Conservation (phyloP, 2,329 filamentous ascomycete species). For the Ambrosiella xylebori region DNA sequence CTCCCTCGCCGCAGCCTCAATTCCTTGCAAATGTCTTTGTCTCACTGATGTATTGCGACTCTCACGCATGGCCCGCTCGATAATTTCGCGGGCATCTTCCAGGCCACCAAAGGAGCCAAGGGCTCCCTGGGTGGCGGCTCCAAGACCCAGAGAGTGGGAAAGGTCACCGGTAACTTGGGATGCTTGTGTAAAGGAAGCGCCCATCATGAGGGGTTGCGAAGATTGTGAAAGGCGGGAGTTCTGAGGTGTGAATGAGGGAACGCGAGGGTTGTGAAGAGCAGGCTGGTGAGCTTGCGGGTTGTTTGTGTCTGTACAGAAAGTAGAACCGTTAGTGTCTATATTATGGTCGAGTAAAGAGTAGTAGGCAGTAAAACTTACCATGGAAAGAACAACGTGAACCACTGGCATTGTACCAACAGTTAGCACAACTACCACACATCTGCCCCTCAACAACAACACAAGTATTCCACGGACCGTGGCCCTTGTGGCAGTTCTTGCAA, state of each 20-base stretch:
- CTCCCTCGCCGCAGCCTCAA: slow-evolving; percentile 37
- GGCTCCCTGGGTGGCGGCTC: slow-evolving; percentile 3
- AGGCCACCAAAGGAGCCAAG: slow-evolving; percentile 19
- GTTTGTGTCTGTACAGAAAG: slow-evolving; percentile 19
- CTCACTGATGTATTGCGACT: slow-evolving; percentile 27
- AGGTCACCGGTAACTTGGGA: background rate
- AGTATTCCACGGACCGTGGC: slow-evolving; percentile 40
- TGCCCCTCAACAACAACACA: slow-evolving; percentile 43
- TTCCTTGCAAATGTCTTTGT: slow-evolving; percentile 30
- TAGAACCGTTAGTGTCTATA: slow-evolving; percentile 19
- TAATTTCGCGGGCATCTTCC: slow-evolving; percentile 22
- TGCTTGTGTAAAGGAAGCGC: background rate
- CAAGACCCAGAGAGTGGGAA: background rate
- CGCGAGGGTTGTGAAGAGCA: slow-evolving; percentile 10
- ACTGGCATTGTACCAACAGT: slow-evolving; percentile 47
- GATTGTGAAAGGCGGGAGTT: slow-evolving; percentile 14
- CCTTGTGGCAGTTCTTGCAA: slow-evolving; percentile 44
- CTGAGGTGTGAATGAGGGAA: slow-evolving; percentile 8
- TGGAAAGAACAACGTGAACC: slow-evolving; percentile 43
- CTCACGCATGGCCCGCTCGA: slow-evolving; percentile 30
- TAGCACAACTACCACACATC: slow-evolving; percentile 44
- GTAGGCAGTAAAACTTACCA: slow-evolving; percentile 24
- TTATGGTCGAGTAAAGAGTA: background rate
- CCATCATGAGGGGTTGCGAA: slow-evolving; percentile 2
- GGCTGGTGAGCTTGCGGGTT: slow-evolving; percentile 23